Evolutionary conservation across 225 moss, liverwort and hornwort genomes (phyloP).

Genomic region (Sphagnum tenellum): DNA sequence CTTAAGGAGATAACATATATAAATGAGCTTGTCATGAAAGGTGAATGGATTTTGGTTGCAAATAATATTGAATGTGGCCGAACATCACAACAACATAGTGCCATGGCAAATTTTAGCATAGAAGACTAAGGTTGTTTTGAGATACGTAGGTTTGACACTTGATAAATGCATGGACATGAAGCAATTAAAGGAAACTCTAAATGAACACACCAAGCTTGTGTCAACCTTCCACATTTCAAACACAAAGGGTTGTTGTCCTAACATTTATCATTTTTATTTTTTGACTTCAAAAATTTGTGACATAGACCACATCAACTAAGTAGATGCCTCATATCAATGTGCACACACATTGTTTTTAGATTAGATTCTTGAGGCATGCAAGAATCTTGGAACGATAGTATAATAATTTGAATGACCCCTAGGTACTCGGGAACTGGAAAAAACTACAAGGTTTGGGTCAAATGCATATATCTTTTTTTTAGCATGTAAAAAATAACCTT

Average conservation of each 20-base stretch:
- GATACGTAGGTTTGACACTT: slow-evolving; percentile 60
- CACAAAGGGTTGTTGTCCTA: slow-evolving; percentile 22
- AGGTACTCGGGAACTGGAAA: too few relatives aligned
- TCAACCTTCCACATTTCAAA: slow-evolving; percentile 67
- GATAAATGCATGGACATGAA: slow-evolving; percentile 58
- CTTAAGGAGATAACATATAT: not conserved
- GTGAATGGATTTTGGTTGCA: slow-evolving; percentile 12
- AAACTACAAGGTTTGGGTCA: too few relatives aligned
- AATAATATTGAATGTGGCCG: slow-evolving; percentile 70
- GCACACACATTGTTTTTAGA: too few relatives aligned
- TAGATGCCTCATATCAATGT: too few relatives aligned
- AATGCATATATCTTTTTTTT: too few relatives aligned
- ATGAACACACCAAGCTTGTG: slow-evolving; percentile 64
- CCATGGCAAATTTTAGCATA: slow-evolving; percentile 76
- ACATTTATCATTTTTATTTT: too few relatives aligned
- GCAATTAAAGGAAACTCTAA: slow-evolving; percentile 46
- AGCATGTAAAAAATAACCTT: too few relatives aligned
- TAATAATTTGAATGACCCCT: too few relatives aligned
- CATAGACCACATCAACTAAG: too few relatives aligned
- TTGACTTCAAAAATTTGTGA: too few relatives aligned
- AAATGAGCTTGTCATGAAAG: not conserved
- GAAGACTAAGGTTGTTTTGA: slow-evolving; percentile 55
- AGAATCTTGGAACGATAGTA: too few relatives aligned
- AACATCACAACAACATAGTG: slow-evolving; percentile 89
- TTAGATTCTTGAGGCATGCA: too few relatives aligned